Evolutionary conservation across 257 asterid species (phyloP), one percentile per base, ranked within the genome.

Genomic region (Jasminum sambac): DNA sequence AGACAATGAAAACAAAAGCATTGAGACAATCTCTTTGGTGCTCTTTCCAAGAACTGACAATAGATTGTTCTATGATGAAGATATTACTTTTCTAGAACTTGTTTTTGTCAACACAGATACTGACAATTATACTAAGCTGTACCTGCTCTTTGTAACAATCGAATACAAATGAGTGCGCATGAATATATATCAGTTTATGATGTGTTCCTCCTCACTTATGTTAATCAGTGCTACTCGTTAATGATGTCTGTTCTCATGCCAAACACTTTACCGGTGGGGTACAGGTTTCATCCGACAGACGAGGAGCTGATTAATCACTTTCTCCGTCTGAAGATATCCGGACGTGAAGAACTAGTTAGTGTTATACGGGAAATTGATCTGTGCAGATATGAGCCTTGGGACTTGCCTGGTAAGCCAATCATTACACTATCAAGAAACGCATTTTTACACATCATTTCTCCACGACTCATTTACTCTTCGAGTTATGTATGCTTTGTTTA

Each of bases 271-370:
- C 97, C 97, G 70, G 97, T 93, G 71, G 97, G 98, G 2, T 93
- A 93, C 68, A 74, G 98, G 59, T 93, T 93, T 76, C 85, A 96
- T 12, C 98, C 97, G 24, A 93, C 98, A 4, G 98, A 93, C 38
- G 96, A 84, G 84, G 98, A 93, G 82, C 89, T 93, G 21, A 82
- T 93, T 44, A 83, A 82, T 78, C 98, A 93, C 80, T 93, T 90
- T 69, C 25, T 93, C 66, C 70, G 84, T 80, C 86, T 81, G 16
- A 93, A 93, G 66, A 93, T 93, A 78, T 87, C 82, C 57, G 77
- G 90, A 46, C 80, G 60, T 39, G 83, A 87, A 66, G 74, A 85
- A 30, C 89, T 89, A 65, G 97, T 90, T 64, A 71, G 84, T 55
- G 81, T 79, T 41, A 90, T 93, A 71, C 95, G 98, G 6, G 98